Conservation (phyloP, 768 basidiomycete species). For the Hericium erinaceus region DNA sequence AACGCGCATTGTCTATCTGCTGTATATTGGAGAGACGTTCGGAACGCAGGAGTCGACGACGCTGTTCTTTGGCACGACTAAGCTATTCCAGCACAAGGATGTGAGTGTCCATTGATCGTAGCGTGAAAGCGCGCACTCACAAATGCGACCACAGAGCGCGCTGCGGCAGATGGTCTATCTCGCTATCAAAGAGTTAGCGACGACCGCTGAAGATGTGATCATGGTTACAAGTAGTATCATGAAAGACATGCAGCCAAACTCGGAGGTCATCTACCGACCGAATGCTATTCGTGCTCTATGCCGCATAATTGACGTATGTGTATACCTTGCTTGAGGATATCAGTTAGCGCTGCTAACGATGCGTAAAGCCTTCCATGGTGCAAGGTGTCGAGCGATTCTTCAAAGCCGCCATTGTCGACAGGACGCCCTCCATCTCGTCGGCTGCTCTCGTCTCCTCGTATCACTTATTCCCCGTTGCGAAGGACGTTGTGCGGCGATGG, state of each 20-base stretch:
- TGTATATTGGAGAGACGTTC: conserved; percentile 95
- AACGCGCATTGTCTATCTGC: conserved; percentile 91
- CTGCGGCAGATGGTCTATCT: conserved; percentile 97
- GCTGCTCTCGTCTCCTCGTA: conserved; percentile 96
- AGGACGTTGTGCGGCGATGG: conserved; percentile 97
- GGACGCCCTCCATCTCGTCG: conserved; percentile 89
- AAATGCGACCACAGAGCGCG: conserved; percentile 51
- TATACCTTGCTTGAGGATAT: background rate
- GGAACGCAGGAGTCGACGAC: conserved; percentile 94
- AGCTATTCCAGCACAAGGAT: conserved; percentile 98
- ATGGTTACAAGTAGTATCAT: conserved; percentile 99
- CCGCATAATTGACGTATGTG: conserved; percentile 91
- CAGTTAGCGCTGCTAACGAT: conserved; percentile 1
- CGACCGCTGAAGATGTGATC: conserved; percentile 95
- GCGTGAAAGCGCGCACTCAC: background rate
- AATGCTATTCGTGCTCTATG: conserved; percentile 96
- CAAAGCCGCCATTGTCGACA: conserved; percentile 97
- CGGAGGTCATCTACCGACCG: conserved; percentile 96
- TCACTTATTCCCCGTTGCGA: conserved; percentile 88
- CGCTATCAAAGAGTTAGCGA: conserved; percentile 94
- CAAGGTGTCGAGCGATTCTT: conserved; percentile 99
- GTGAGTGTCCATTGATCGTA: conserved; percentile 39
- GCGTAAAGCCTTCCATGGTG: conserved; percentile 89
- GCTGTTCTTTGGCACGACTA: conserved; percentile 97
- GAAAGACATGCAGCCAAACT: conserved; percentile 99